Base-by-base conservation (phyloP, 148 eudicot genomes). In the Camellia lanceoleosa region DNA sequence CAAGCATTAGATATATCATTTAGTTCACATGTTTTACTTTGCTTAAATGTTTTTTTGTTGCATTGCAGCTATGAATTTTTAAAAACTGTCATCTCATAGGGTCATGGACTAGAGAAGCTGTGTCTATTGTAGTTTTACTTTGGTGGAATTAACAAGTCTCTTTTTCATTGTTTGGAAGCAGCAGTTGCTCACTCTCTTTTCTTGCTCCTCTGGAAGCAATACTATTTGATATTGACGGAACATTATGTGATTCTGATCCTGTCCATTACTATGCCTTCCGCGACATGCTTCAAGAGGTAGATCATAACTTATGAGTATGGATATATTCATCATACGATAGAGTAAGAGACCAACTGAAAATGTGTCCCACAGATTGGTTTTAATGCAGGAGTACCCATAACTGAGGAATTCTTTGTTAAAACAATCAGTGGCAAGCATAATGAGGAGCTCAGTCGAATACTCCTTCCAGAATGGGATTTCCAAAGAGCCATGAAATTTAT, bases 191-290 rank as follows among this genome's bases (percentile, higher is more conserved):
- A 44, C 85, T 85, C n/a, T 73, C 85, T 7, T 71, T 76, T 61
- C 73, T 79, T 49, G 86, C 84, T 82, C 90, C 90, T 61, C 60
- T 88, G 71, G 88, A 85, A 55, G 88, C 90, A 42, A 85, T 88
- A 51, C 81, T 85, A 20, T 88, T 88, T 64, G 90, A 85, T 67
- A 84, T 88, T 5, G 90, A 88, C 75, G 90, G 90, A 41, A 88
- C 88, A 20, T 76, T 88, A 3, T 81, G 83, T 56, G 90, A 88
- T 65, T 88, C 88, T 12, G 88, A 88, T 84, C 90, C 90, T 80
- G n/a, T 88, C 42, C 90, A 88, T 80, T 88, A 76, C 62, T 59
- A 80, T 59, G 88, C 88, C 46, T 88, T 88, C 58, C 84, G 86
- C 5, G 85, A 83, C 49, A 88, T 88, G 88, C 88, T 88, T 74